These are phyloP conservation scores for Amphichorda felina DNA, from an alignment of 2,329 filamentous ascomycete species.

Conservation along the genomic window DNA sequence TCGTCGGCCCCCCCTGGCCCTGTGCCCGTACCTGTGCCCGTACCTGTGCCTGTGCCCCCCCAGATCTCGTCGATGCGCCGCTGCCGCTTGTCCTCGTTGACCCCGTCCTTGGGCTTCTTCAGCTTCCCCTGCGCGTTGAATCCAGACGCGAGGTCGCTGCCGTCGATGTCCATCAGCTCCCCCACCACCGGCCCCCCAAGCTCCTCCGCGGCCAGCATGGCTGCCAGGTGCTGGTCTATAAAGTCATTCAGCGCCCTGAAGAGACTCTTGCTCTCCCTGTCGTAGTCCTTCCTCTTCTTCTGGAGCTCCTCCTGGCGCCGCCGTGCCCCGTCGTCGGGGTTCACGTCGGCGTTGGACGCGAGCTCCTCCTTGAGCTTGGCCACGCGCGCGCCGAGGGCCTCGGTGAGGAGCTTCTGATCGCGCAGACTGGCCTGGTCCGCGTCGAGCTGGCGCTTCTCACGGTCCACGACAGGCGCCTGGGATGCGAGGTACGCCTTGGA, in stretches of 20 bases:
- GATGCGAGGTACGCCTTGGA: slow-evolving; percentile 46
- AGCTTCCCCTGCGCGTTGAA: slow-evolving; percentile 48
- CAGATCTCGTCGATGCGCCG: slow-evolving; percentile 54
- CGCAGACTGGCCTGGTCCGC: slow-evolving; percentile 35
- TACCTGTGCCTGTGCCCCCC: too few relatives aligned
- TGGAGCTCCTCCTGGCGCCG: slow-evolving; percentile 51
- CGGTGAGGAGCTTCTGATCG: slow-evolving; percentile 43
- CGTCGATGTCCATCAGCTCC: slow-evolving; percentile 52
- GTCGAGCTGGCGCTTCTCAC: slow-evolving; percentile 34
- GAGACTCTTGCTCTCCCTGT: slow-evolving; percentile 46
- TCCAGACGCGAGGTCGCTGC: slow-evolving; percentile 45
- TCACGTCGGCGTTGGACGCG: slow-evolving; percentile 43
- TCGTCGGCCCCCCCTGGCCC: slow-evolving; percentile 22
- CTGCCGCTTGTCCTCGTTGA: slow-evolving; percentile 39
- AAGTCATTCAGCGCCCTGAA: slow-evolving; percentile 57
- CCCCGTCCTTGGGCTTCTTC: slow-evolving; percentile 30
- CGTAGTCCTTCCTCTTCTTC: slow-evolving; percentile 46
- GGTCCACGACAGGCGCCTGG: slow-evolving; percentile 28
- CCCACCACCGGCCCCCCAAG: slow-evolving; percentile 75
- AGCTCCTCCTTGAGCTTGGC: slow-evolving; percentile 44
- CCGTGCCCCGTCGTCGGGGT: slow-evolving; percentile 47
- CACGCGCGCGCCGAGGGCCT: slow-evolving; percentile 45
- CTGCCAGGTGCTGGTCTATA: slow-evolving; percentile 56
- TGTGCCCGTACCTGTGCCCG: slow-evolving; percentile 5
- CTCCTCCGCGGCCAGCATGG: slow-evolving; percentile 73